Base-by-base conservation (phyloP, 169 alveolate species). In the Plasmodium cynomolgi region DNA sequence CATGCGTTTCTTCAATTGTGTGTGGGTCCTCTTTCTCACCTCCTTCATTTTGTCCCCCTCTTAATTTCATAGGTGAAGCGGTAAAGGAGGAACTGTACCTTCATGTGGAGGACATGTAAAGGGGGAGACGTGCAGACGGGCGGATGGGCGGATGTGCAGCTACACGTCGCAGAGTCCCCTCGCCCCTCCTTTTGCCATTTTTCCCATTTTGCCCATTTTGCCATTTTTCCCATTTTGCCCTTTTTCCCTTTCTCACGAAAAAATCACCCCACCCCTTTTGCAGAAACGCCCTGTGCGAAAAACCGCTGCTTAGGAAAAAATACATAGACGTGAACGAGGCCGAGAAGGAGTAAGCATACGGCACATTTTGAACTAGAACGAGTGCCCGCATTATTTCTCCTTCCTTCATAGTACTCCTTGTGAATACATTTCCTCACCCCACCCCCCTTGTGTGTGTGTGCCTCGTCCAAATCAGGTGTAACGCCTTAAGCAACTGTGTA, bases 31-130 rank as follows among this genome's bases (percentile, higher is more conserved):
- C 77, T 23, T 29, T 11, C 47, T 68, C 31, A 20, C 37, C 17
- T 20, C 17, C 77, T 17, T 23, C 37, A 33, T 81, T 91, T 11
- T 50, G 71, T 91, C 75, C 62, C 71, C 77, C 75, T 91, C 9
- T 72, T 23, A 2, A 41, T 58, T 81, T 20, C 37, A 44, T 41
- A 91, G 95, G 56, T 29, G 86, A 91, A 47, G 56, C 33, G 62
- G 50, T 8, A 82, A 91, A 81, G 58, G 83, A 91, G 33, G 92
- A 82, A 17, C 15, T 56, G 37, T 91, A 91, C 83, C 95, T 91
- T 82, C 95, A 91, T 72, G 95, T 91, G 31, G 74, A 91, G 41
- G 80, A 91, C 54, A 73, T 91, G 95, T 91, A 91, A 74, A 85
- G 3, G 31, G 17, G 26, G 50, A 88, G 17, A 41, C 74, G 50